Percentiles rank a stretch among this genome's conserved stretches.
Evolutionary conservation across 2,329 filamentous ascomycete species (phyloP).

Genomic region (Diaporthe nobilis): DNA sequence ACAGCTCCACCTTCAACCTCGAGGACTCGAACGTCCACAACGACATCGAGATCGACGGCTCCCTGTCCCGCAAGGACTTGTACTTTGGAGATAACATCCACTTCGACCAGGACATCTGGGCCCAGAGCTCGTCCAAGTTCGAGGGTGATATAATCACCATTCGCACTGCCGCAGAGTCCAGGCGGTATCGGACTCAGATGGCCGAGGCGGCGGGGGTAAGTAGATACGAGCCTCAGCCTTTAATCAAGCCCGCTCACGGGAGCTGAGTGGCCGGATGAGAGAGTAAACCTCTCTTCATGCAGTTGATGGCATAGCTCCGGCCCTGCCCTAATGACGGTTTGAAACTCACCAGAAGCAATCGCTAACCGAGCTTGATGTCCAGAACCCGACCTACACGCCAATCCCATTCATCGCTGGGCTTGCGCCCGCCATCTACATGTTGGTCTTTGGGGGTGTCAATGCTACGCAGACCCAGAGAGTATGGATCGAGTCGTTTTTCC

Average conservation of each 20-base stretch:
- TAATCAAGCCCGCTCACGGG: too few relatives aligned
- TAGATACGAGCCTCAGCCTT: neutral
- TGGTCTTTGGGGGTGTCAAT: conserved; percentile 43
- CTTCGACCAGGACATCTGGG: conserved; percentile 28
- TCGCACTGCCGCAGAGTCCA: conserved; percentile 40
- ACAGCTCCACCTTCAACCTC: conserved; percentile 44
- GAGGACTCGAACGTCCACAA: conserved; percentile 44
- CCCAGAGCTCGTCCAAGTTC: conserved; percentile 38
- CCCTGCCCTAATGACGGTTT: too few relatives aligned
- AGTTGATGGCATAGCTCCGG: neutral
- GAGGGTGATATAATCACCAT: conserved; percentile 44
- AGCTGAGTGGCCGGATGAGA: too few relatives aligned
- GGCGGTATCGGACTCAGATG: neutral
- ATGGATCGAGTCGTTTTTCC: conserved; percentile 44
- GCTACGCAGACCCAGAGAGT: conserved; percentile 42
- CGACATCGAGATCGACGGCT: conserved; percentile 44
- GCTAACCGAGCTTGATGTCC: neutral
- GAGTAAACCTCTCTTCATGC: neutral
- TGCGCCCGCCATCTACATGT: conserved; percentile 44
- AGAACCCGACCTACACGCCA: conserved; percentile 14
- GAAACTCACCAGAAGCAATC: too few relatives aligned
- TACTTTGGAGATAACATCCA: conserved; percentile 36
- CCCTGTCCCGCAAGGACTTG: conserved; percentile 49
- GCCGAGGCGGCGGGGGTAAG: neutral
- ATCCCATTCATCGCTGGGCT: conserved; percentile 6